Evolutionary conservation across 1,284 basidiomycete genomes (phyloP), one percentile per base, ranked within the genome.

Genomic region (Salmacisia buchloeana): DNA sequence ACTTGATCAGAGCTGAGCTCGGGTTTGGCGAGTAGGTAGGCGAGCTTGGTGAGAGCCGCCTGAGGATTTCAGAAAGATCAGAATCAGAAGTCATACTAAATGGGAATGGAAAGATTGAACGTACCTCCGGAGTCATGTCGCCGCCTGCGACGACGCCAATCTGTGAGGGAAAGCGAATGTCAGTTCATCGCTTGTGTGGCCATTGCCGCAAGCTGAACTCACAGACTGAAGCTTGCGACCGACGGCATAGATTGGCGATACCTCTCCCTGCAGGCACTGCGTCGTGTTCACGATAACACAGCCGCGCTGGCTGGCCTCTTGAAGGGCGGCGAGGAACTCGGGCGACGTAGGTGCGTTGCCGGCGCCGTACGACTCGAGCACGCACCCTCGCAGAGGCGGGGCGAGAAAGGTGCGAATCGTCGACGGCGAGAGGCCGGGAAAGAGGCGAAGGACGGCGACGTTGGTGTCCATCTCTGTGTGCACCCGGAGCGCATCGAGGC

Each of bases 221-320:
- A 82, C 84, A 61, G 85, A 84, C 18, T 88, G 82, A 6, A 96
- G 82, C 3, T 86, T 86, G 68, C 87, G 84, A 5, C 92, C 91
- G 15, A 90, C 88, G 75, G 90, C 89, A 72, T 94, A 94, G 54
- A 81, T 80, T 25, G 77, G 78, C 38, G 71, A 72, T n/a, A 71
- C 59, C 49, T 76, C 69, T 35, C 74, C 71, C 76, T 89, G 92
- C 15, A 87, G 80, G 76, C 93, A 94, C 75, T 96, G 92, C 0
- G 91, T 89, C 63, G 94, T 92, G 12, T 92, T 91, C 56, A 96
- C 91, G 56, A 96, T 86, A 38, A 94, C 86, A 1, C 94, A 85
- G 3, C 90, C 91, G 2, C 89, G 85, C 59, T 89, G 86, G 63
- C 89, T 89, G 0, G 92, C 92, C 61, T 89, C 86, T 68, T 86